These are phyloP conservation scores for Pezicula carpinea DNA, from an alignment of 2,329 filamentous ascomycete species.

Conservation along the genomic window DNA sequence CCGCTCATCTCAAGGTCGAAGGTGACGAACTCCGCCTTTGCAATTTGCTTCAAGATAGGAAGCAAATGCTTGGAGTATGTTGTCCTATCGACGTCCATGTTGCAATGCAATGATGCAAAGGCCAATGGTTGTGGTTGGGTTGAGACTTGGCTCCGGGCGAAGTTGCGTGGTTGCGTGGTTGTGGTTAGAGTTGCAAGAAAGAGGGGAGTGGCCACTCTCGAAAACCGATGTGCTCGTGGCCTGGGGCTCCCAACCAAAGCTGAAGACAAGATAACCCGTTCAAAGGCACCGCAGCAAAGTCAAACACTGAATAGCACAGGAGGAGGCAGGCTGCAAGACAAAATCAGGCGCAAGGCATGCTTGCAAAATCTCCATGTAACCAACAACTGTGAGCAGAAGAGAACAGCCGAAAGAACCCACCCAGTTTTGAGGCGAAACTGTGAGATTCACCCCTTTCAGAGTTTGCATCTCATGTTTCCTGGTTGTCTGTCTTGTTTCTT, in stretches of 20 bases:
- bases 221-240: too few relatives aligned
- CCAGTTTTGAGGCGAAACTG: not conserved
- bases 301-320: too few relatives aligned
- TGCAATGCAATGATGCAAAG: conserved; percentile 6
- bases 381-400: not conserved
- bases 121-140: not conserved
- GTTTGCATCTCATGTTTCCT: not conserved
- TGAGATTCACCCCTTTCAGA: not conserved
- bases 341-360: too few relatives aligned
- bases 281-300: too few relatives aligned
- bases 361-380: too few relatives aligned
- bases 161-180: not conserved
- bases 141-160: not conserved
- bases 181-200: not conserved
- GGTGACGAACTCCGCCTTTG: conserved; percentile 55
- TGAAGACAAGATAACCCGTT: too few relatives aligned
- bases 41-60: conserved; percentile 51
- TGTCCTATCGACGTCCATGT: conserved; percentile 51
- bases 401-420: not conserved
- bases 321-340: too few relatives aligned
- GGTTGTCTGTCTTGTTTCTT: not conserved
- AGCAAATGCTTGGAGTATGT: conserved; percentile 46
- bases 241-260: too few relatives aligned
- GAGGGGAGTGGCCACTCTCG: too few relatives aligned
- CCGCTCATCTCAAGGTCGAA: conserved; percentile 66